phyloP scores from a whole-genome alignment of 1,284 basidiomycete genomes.

The Marasmius tenuissimus region DNA sequence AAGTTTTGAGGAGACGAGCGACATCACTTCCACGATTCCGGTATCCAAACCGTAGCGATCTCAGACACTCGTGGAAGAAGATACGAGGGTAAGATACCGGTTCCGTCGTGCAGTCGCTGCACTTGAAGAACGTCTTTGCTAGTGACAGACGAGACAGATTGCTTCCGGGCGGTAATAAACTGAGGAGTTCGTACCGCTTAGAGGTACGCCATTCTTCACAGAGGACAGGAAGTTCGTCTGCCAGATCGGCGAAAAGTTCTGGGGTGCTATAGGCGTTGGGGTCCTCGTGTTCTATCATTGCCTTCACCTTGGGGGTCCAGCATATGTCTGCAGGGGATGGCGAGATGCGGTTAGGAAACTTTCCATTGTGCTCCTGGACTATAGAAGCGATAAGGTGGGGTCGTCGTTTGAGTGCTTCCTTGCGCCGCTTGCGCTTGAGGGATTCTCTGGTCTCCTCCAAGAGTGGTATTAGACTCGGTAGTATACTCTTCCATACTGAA shows the following conservation, averaged over 20 bases:
- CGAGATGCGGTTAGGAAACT: slow-evolving; percentile 9
- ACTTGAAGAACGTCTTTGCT: slow-evolving; percentile 30
- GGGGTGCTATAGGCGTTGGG: slow-evolving; percentile 13
- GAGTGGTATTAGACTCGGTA: slow-evolving; percentile 9
- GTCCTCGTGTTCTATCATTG: slow-evolving; percentile 14
- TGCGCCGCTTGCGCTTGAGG: slow-evolving; percentile 15
- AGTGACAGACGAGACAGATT: slow-evolving; percentile 15
- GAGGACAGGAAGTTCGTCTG: slow-evolving; percentile 11
- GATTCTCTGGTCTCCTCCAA: slow-evolving; percentile 13
- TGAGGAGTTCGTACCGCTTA: slow-evolving; percentile 10
- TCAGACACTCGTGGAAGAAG: slow-evolving; percentile 24
- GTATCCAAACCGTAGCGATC: slow-evolving; percentile 7
- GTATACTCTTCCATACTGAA: slow-evolving; percentile 14
- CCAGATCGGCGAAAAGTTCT: slow-evolving; percentile 11
- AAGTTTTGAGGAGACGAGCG: slow-evolving; percentile 10
- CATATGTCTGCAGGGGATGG: slow-evolving; percentile 16
- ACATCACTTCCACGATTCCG: slow-evolving; percentile 17
- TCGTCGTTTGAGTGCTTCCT: slow-evolving; percentile 15
- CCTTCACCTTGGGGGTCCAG: slow-evolving; percentile 11
- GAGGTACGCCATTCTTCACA: slow-evolving; percentile 16
- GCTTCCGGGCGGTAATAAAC: slow-evolving; percentile 2
- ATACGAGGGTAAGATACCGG: slow-evolving; percentile 29
- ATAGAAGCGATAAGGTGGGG: slow-evolving; percentile 11
- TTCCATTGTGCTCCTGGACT: slow-evolving; percentile 6
- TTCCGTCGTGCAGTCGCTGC: slow-evolving; percentile 22